Percentiles rank a stretch among this genome's conserved stretches.
These are phyloP conservation scores for Erucastrum elatum DNA, from an alignment of 345 rosid species.

Conservation along the genomic window DNA sequence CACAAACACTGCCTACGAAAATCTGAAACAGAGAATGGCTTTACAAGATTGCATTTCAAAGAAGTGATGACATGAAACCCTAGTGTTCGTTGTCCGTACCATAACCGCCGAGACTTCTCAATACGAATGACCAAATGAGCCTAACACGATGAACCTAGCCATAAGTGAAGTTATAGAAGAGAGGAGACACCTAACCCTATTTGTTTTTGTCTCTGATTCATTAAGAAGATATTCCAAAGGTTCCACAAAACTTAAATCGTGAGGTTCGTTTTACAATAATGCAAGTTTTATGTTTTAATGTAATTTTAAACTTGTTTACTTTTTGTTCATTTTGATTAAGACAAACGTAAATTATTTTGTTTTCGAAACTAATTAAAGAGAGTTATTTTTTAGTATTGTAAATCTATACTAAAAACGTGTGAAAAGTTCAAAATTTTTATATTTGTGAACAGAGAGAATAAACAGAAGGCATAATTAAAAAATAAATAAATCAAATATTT, in stretches of 20 bases:
- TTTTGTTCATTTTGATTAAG: not conserved
- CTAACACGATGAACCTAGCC: not conserved
- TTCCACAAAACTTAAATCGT: not conserved
- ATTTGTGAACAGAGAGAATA: not conserved
- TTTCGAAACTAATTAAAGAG: no score
- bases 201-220: not conserved
- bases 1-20: not conserved
- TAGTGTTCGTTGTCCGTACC: not conserved
- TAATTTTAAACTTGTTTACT: not conserved
- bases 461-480: no score
- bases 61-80: not conserved
- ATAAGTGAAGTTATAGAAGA: not conserved
- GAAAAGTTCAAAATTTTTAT: not conserved
- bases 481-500: no score
- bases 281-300: not conserved
- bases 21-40: not conserved
- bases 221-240: not conserved
- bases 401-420: not conserved
- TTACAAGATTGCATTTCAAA: not conserved
- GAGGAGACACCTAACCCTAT: not conserved
- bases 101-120: not conserved
- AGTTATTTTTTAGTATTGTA: no score
- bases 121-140: not conserved
- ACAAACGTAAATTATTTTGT: no score
- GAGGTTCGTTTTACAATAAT: not conserved